A percentile compares a stretch with the other conserved stretches of the same genome.
Conservation (phyloP, 345 rosid species). For the Cardamine chenopodiifolia region DNA sequence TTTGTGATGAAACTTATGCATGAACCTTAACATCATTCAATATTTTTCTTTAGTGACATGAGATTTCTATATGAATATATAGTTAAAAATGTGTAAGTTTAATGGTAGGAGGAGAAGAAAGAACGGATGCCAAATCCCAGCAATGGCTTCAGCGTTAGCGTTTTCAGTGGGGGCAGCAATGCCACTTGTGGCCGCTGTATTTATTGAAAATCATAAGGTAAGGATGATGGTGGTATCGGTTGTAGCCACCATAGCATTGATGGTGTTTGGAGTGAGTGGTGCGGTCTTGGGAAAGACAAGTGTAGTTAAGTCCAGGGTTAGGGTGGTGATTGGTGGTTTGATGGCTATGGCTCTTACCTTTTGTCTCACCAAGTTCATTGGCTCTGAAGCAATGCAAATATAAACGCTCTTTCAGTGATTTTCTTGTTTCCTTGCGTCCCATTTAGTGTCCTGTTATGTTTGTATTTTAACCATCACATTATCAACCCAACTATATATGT, state of each 20-base stretch:
- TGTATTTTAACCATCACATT: slow-evolving; percentile 2
- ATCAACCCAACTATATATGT: background rate
- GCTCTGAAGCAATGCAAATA: slow-evolving; percentile 38
- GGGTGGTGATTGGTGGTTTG: slow-evolving; percentile 72
- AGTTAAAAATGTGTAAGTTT: background rate
- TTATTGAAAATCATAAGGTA: slow-evolving; percentile 52
- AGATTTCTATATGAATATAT: background rate
- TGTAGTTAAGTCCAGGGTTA: slow-evolving; percentile 46
- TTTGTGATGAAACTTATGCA: background rate
- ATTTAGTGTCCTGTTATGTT: slow-evolving; percentile 1
- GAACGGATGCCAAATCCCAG: slow-evolving; percentile 68
- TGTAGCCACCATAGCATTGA: slow-evolving; percentile 54
- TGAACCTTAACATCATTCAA: background rate
- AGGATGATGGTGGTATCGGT: slow-evolving; percentile 55
- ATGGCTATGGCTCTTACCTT: slow-evolving; percentile 76
- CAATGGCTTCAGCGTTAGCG: slow-evolving; percentile 68
- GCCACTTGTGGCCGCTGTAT: slow-evolving; percentile 61
- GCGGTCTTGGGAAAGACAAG: slow-evolving; percentile 64
- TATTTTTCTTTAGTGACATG: background rate
- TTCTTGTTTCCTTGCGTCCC: slow-evolving; percentile 19
- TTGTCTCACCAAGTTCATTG: slow-evolving; percentile 69
- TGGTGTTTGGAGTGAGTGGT: slow-evolving; percentile 58
- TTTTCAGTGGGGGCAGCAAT: slow-evolving; percentile 65
- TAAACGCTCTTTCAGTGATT: slow-evolving; percentile 2
- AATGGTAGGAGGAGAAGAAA: slow-evolving; percentile 27